Percentiles rank a stretch among this genome's conserved stretches.
Evolutionary conservation across 805 yeast species (phyloP).

Genomic region (Candida tibetensis): DNA sequence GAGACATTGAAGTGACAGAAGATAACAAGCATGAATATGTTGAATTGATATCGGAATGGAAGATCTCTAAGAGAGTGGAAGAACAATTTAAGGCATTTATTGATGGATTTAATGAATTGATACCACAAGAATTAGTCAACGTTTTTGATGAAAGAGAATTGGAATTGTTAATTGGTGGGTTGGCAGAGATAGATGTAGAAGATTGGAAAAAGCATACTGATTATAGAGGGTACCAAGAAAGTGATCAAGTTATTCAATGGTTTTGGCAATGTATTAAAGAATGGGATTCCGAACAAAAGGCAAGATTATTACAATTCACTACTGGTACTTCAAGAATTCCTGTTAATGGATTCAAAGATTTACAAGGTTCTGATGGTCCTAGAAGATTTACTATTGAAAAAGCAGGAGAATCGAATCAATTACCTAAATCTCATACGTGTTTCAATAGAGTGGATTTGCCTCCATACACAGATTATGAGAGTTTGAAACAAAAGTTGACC

Average conservation of each 20-base stretch:
- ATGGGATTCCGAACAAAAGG: constrained; percentile 97
- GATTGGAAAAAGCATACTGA: constrained; percentile 99
- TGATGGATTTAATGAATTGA: constrained; percentile 95
- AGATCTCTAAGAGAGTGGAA: constrained; percentile 86
- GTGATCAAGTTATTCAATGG: constrained; percentile 97
- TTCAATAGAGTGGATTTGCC: constrained; percentile 98
- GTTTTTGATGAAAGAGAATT: constrained; percentile 98
- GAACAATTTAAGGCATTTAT: constrained; percentile 95
- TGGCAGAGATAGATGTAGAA: constrained; percentile 95
- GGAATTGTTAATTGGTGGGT: constrained; percentile 95
- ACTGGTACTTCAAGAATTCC: constrained; percentile 99
- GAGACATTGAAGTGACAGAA: constrained; percentile 86
- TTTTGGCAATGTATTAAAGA: constrained; percentile 92
- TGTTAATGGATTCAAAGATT: constrained; percentile 96
- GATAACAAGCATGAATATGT: constrained; percentile 95
- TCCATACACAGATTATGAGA: constrained; percentile 80
- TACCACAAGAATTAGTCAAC: constrained; percentile 93
- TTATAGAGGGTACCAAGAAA: constrained; percentile 95
- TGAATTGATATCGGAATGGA: constrained; percentile 94
- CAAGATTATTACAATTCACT: constrained; percentile 92
- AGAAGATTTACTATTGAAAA: constrained; percentile 97
- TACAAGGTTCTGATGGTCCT: constrained; percentile 99
- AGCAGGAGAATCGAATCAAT: constrained; percentile 90
- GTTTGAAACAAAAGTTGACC: constrained; percentile 83
- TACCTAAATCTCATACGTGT: constrained; percentile 98